These are phyloP conservation scores for Condylostoma magnum DNA, from an alignment of 169 alveolate species.

Conservation along the genomic window DNA sequence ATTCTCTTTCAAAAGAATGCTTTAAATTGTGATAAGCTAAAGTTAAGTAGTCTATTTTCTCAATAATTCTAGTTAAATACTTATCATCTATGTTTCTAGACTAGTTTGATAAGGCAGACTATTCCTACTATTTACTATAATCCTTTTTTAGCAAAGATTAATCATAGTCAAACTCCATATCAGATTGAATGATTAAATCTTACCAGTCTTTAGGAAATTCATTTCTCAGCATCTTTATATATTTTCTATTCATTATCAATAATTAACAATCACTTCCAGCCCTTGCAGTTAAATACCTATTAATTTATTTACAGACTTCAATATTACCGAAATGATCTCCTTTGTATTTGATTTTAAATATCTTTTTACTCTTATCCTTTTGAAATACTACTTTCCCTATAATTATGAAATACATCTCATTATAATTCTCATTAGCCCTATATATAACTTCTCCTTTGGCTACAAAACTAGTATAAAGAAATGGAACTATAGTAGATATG, in stretches of 20 bases:
- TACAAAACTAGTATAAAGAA: slow-evolving; percentile 38
- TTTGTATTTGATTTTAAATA: background rate
- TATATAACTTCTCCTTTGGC: slow-evolving; percentile 33
- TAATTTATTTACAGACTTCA: background rate
- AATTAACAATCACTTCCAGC: background rate
- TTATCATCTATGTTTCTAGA: background rate
- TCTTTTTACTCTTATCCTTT: background rate
- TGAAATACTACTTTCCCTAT: slow-evolving; percentile 30
- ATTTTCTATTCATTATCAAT: background rate
- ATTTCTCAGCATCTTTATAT: background rate
- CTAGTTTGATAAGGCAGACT: background rate
- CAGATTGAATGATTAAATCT: slow-evolving; percentile 1
- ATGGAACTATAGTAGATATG: slow-evolving; percentile 44
- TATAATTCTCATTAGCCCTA: slow-evolving; percentile 37
- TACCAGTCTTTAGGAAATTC: background rate
- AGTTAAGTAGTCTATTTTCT: too few species aligned
- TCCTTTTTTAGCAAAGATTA: background rate
- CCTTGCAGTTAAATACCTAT: slow-evolving; percentile 1
- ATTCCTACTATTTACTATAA: background rate
- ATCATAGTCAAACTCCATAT: background rate
- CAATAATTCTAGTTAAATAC: background rate
- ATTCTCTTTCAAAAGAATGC: too few species aligned
- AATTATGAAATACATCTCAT: slow-evolving; percentile 46
- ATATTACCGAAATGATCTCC: slow-evolving; percentile 17
- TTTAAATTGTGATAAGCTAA: too few species aligned